phyloP scores from a whole-genome alignment of 768 basidiomycete species.

The Trametes cubensis region DNA sequence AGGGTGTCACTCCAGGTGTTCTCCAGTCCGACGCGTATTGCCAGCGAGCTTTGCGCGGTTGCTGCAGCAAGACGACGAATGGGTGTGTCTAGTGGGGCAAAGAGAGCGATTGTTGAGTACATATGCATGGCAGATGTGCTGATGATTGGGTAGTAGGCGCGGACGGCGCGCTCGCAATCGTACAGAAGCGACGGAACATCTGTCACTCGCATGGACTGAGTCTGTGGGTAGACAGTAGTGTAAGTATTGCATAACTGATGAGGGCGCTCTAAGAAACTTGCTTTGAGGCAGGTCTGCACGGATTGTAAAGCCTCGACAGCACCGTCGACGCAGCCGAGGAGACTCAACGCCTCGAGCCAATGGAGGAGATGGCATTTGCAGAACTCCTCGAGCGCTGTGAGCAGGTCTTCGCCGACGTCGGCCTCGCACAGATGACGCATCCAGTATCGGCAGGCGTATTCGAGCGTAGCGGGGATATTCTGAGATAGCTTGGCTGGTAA shows the following conservation, averaged over 20 bases:
- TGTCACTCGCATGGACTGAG: no score
- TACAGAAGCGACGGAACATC: neutral
- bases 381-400: conserved; percentile 7
- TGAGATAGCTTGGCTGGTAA: neutral
- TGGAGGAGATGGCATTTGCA: conserved; percentile 22
- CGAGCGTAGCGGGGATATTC: conserved; percentile 22
- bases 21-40: no score
- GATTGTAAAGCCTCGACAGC: neutral
- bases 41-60: no score
- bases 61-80: neutral
- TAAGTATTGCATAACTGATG: no score
- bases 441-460: conserved; percentile 27
- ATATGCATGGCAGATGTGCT: conserved; percentile 21
- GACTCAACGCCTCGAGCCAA: conserved; percentile 28
- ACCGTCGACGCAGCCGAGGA: conserved; percentile 1
- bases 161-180: neutral
- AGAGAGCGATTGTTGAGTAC: conserved; percentile 11
- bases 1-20: no score
- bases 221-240: no score
- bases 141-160: conserved; percentile 18
- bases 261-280: neutral
- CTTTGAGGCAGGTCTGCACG: neutral
- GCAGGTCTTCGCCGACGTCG: neutral
- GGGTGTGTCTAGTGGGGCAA: neutral
- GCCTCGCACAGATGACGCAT: conserved; percentile 16